Evolutionary conservation across 2,329 filamentous ascomycete species (phyloP), one percentile per base, ranked within the genome.

Genomic region (Zarea fungicola): DNA sequence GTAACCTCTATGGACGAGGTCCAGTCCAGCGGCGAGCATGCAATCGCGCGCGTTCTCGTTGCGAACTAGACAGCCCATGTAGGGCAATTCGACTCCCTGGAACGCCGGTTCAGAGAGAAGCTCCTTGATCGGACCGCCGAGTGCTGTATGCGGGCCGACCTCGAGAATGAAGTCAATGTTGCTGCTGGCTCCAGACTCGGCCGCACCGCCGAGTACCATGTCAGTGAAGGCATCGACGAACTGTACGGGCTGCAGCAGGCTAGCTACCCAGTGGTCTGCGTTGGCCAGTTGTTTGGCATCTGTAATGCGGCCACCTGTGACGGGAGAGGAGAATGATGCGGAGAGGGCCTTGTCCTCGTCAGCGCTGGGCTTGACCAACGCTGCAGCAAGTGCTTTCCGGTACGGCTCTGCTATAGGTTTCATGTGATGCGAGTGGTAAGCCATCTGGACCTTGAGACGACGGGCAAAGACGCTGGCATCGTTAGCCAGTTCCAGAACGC

Each of bases 381-480:
- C n/a, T n/a, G n/a, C 13, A n/a, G 16, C 13, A n/a, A 32, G 31
- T 5, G 31, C 31, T 5, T n/a, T 11, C 13, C 31, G 35, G 21
- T 50, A 46, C 10, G 18, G 19, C 6, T 37, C 22, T 5, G 46
- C 47, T 16, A 52, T 29, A 1, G 28, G 32, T 8, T 39, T n/a
- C 54, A 55, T 55, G 19, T 51, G 51, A 10, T 49, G 28, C 7
- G 51, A 53, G 36, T 55, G 53, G 21, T 55, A 55, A 2, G 51
- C 53, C 11, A 11, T 39, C 22, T 28, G 13, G 16, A 42, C 26
- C 9, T 26, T 7, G 3, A 42, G 40, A 7, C 26, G 23, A 16
- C 40, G 23, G 6, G 23, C 9, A 31, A 42, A 40, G n/a, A 54
- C 2, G 50, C 50, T 13, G 8, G 28, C 28, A 3, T 42, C 29